phyloP scores from a whole-genome alignment of 768 basidiomycete genomes.

The Suillus hirtellus region DNA sequence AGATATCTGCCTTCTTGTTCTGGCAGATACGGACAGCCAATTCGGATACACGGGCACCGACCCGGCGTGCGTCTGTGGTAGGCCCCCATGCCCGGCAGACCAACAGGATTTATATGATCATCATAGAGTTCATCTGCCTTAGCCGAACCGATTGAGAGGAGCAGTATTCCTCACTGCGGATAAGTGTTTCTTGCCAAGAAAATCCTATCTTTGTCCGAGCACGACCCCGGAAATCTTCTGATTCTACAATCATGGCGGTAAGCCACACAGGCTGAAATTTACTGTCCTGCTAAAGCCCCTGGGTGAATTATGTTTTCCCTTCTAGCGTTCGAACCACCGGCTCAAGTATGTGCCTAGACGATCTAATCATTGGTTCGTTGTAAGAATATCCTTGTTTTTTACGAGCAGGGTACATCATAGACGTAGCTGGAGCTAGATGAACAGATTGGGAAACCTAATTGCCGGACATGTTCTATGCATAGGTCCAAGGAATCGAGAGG shows the following conservation, averaged over 20 bases:
- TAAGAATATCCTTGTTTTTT: background rate
- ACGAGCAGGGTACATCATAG: too few species aligned
- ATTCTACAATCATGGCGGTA: background rate
- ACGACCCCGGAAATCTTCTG: background rate
- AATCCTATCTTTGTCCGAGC: background rate
- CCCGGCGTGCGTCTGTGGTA: background rate
- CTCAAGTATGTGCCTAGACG: background rate
- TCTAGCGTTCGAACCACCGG: background rate
- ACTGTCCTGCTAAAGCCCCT: too few species aligned
- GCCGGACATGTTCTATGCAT: too few species aligned
- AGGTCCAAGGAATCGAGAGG: too few species aligned
- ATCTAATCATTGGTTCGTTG: background rate
- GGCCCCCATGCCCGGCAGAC: background rate
- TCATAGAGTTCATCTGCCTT: background rate
- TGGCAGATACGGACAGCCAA: too few species aligned
- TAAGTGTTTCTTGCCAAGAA: background rate
- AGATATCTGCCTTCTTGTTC: background rate
- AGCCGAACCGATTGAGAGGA: background rate
- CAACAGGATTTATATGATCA: background rate
- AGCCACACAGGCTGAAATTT: background rate
- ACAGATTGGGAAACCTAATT: too few species aligned
- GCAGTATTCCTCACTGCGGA: background rate
- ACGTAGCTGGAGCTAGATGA: too few species aligned
- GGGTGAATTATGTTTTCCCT: too few species aligned
- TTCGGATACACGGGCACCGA: background rate